Base-by-base conservation (phyloP, 495 filamentous ascomycete species). In the Xylaria palmicola region DNA sequence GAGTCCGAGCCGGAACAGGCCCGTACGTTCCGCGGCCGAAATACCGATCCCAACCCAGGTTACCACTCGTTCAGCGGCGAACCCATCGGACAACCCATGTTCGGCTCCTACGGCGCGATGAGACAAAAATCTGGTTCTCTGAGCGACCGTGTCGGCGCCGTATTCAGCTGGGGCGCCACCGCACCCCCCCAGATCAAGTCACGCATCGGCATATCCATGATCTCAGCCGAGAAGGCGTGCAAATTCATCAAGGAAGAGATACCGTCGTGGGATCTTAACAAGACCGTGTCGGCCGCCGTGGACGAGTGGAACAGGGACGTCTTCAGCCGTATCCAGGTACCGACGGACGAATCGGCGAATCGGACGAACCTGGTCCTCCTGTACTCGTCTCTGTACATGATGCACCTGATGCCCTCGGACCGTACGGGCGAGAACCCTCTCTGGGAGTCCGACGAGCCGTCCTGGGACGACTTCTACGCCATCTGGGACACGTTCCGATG, bases 391-490 rank as follows among this genome's bases (percentile, higher is more conserved):
- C 72, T 90, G 6, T 88, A 89, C 60, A 83, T 83, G 64, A 87
- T 88, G 84, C 83, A 86, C 62, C 63, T 89, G 26, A 77, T 90
- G 27, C 88, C 88, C 0, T 86, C 86, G 9, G 86, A 90, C 64
- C 77, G 83, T 15, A 89, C 87, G 0, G 86, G 84, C 5, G 88
- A 90, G 66, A 90, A 89, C 62, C 86, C 87, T 0, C 65, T 75
- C 15, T 90, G 87, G 86, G 70, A 65, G 8, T 88, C 86, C 8
- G 61, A 65, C 3, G 88, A 89, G 67, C 88, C 88, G 12, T 89
- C 81, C 62, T 85, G 81, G 55, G 79, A 81, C 36, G 81, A 84
- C 54, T 72, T 78, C 26, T 84, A 80, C 58, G 82, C 79, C 0
- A 65, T 79, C 9, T 78, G 83, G 82, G 84, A 82, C 56, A 70